phyloP scores from a whole-genome alignment of 2,329 filamentous ascomycete species.

The Harringtonia aguacate region DNA sequence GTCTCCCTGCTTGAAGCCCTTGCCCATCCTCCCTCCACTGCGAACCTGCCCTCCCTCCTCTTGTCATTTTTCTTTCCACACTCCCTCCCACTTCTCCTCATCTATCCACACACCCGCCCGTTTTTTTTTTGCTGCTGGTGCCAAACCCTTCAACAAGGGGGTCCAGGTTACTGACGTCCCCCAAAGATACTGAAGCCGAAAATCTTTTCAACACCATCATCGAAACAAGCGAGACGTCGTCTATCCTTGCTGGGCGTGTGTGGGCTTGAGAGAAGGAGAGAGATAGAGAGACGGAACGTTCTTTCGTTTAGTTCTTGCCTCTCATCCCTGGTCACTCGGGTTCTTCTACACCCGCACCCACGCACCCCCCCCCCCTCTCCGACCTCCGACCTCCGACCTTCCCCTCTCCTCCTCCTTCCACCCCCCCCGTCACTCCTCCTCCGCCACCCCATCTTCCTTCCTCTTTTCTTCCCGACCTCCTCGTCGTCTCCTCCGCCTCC shows the following conservation, averaged over 20 bases:
- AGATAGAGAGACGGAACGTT: too few species aligned
- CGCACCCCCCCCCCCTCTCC: too few species aligned
- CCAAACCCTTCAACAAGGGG: slow-evolving; percentile 4
- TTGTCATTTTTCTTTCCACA: slow-evolving; percentile 9
- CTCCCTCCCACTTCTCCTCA: slow-evolving; percentile 13
- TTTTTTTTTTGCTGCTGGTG: slow-evolving; percentile 4
- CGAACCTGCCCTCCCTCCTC: slow-evolving; percentile 8
- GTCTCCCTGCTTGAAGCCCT: not conserved
- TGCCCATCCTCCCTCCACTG: slow-evolving; percentile 10
- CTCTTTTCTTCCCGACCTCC: not conserved
- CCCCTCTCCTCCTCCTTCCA: not conserved
- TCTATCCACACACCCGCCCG: slow-evolving; percentile 12
- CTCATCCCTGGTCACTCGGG: too few species aligned
- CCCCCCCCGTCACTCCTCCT: not conserved
- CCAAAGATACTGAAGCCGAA: not conserved
- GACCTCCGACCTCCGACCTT: too few species aligned
- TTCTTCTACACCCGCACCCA: too few species aligned
- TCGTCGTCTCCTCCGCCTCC: not conserved
- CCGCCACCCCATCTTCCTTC: not conserved
- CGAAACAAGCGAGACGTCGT: not conserved
- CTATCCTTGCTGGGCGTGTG: not conserved
- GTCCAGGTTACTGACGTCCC: slow-evolving; percentile 2
- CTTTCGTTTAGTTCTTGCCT: too few species aligned
- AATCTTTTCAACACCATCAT: not conserved
- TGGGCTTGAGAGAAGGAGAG: too few species aligned